Percentiles rank a stretch among this genome's conserved stretches.
Conservation (phyloP, 2,329 filamentous ascomycete genomes). For the Xylariaceae sp. region DNA sequence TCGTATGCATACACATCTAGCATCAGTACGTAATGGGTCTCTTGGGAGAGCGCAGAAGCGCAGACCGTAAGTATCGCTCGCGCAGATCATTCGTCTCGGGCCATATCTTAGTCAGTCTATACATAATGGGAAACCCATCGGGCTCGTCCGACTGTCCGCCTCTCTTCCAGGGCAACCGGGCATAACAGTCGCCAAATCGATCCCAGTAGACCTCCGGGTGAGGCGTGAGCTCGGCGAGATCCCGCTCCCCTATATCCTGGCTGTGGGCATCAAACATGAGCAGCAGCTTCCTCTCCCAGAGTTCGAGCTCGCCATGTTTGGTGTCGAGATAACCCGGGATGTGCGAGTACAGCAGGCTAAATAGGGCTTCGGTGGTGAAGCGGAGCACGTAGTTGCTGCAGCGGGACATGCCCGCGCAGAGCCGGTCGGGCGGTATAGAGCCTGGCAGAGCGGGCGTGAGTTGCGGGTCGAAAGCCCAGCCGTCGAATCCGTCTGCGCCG, state of each 20-base stretch:
- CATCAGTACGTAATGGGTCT: conserved; percentile 16
- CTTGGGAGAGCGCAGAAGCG: conserved; percentile 24
- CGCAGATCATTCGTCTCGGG: conserved; percentile 24
- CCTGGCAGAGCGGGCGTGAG: conserved; percentile 19
- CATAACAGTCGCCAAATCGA: conserved; percentile 29
- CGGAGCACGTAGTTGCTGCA: conserved; percentile 7
- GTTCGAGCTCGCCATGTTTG: neutral
- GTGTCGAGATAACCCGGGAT: conserved; percentile 3
- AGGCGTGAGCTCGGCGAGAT: conserved; percentile 12
- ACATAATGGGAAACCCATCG: conserved; percentile 4
- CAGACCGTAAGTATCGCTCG: conserved; percentile 25
- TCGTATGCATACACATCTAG: too few relatives aligned
- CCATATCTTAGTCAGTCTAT: conserved; percentile 22
- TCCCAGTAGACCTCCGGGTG: conserved; percentile 21
- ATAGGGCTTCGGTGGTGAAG: conserved; percentile 8
- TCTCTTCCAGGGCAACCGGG: conserved; percentile 19
- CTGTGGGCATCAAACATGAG: conserved; percentile 23
- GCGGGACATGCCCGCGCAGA: conserved; percentile 23
- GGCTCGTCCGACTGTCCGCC: neutral
- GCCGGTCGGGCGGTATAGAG: conserved; percentile 14
- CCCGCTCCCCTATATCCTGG: conserved; percentile 11
- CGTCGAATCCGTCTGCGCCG: conserved; percentile 10
- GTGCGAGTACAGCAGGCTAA: conserved; percentile 16
- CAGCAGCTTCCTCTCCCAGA: conserved; percentile 4
- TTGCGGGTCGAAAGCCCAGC: conserved; percentile 30